Conservation (phyloP, 2,329 filamentous ascomycete genomes). For the Berkeleyomyces basicola region DNA sequence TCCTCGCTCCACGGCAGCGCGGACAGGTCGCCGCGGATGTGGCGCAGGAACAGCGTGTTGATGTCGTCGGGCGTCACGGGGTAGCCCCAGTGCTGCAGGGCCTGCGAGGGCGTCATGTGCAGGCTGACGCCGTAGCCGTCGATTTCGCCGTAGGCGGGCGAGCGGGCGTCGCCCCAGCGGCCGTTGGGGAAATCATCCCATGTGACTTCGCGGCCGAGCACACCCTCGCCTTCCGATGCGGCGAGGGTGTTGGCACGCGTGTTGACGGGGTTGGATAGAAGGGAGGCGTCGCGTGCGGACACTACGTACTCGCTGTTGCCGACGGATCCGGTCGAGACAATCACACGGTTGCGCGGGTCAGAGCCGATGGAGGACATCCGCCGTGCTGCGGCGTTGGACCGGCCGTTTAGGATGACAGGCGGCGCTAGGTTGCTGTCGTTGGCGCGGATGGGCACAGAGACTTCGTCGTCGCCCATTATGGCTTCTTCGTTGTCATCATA, state of each 20-base stretch:
- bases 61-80: slow-evolving; percentile 58
- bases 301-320: slow-evolving; percentile 52
- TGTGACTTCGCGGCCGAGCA: slow-evolving; percentile 80
- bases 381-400: slow-evolving; percentile 28
- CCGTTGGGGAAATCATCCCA: slow-evolving; percentile 99
- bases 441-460: slow-evolving; percentile 16
- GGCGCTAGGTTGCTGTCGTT: slow-evolving; percentile 27
- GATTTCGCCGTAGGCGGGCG: slow-evolving; percentile 87
- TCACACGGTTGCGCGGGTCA: slow-evolving; percentile 73
- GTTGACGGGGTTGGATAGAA: slow-evolving; percentile 59
- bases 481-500: slow-evolving; percentile 26
- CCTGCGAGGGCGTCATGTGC: slow-evolving; percentile 74
- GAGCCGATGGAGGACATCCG: slow-evolving; percentile 68
- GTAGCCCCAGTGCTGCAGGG: slow-evolving; percentile 69
- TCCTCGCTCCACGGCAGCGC: slow-evolving; percentile 93
- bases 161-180: slow-evolving; percentile 82
- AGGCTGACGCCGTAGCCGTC: slow-evolving; percentile 96
- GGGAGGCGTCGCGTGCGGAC: slow-evolving; percentile 57
- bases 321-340: slow-evolving; percentile 49
- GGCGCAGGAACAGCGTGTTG: slow-evolving; percentile 60
- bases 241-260: slow-evolving; percentile 71
- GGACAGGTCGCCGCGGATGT: slow-evolving; percentile 61
- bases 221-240: slow-evolving; percentile 85
- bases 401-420: slow-evolving; percentile 24
- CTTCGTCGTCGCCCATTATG: slow-evolving; percentile 9